These are phyloP conservation scores for Cyberlindnera subsufficiens DNA, from an alignment of 805 yeast genomes.

Conservation along the genomic window DNA sequence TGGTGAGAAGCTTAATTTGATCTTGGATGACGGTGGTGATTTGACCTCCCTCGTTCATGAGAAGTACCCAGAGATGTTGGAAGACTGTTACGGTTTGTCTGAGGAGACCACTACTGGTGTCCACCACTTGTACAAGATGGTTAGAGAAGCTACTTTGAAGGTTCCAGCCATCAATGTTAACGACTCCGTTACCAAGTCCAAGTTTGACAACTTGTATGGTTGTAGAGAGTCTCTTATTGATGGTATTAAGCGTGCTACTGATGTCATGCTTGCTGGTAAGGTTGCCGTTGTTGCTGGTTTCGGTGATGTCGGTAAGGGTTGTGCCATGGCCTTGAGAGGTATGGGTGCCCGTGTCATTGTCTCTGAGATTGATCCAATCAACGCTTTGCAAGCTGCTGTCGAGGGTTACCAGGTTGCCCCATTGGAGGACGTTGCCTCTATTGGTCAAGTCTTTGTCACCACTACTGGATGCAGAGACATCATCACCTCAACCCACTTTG, in stretches of 20 bases:
- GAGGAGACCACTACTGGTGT: constrained; percentile 99
- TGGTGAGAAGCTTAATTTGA: constrained; percentile 89
- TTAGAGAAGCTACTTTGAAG: constrained; percentile 81
- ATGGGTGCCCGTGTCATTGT: constrained; percentile 99
- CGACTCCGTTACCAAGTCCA: constrained; percentile 98
- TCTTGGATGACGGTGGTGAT: constrained; percentile 99
- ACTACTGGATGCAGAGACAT: constrained; percentile 99
- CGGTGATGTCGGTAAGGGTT: constrained; percentile 99
- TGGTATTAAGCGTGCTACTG: constrained; percentile 99
- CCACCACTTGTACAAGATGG: constrained; percentile 96
- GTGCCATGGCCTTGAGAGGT: constrained; percentile 97
- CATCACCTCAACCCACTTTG: constrained; percentile 83
- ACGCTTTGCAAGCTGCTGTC: constrained; percentile 99
- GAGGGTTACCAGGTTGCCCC: constrained; percentile 97
- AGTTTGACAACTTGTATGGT: constrained; percentile 98
- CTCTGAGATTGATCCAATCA: constrained; percentile 97
- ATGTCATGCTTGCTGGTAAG: constrained; percentile 99
- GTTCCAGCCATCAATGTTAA: constrained; percentile 99
- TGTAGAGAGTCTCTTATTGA: constrained; percentile 98
- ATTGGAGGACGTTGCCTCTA: constrained; percentile 86
- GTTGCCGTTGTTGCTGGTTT: constrained; percentile 98
- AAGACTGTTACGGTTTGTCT: constrained; percentile 90
- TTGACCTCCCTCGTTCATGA: constrained; percentile 94
- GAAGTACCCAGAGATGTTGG: constrained; percentile 96
- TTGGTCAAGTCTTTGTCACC: constrained; percentile 97